Evolutionary conservation across 129 eudicot species (phyloP).

Genomic region (Saposhnikovia divaricata): DNA sequence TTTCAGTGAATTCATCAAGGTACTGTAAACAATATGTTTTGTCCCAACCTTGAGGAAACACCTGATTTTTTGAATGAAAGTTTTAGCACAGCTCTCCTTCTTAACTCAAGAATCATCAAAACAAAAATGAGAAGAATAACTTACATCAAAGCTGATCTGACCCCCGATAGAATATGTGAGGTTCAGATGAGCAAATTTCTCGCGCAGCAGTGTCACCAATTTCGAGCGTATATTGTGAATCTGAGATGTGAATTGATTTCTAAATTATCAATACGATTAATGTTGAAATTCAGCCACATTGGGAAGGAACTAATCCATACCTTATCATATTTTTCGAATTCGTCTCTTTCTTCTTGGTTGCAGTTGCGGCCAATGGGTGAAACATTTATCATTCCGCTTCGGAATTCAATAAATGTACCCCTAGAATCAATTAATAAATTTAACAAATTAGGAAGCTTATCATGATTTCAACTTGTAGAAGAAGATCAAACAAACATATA

Average conservation of each 20-base stretch:
- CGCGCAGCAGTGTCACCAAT: conserved; percentile 78
- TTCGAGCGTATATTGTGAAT: conserved; percentile 68
- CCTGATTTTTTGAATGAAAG: conserved; percentile 34
- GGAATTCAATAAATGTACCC: conserved; percentile 95
- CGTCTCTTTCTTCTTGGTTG: conserved; percentile 96
- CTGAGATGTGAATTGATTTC: conserved; percentile 29
- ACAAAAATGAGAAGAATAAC: conserved; percentile 15
- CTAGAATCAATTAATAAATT: conserved; percentile 18
- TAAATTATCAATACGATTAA: background rate
- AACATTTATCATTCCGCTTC: conserved; percentile 95
- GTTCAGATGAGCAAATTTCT: conserved; percentile 78
- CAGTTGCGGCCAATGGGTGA: conserved; percentile 98
- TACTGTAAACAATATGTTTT: conserved; percentile 91
- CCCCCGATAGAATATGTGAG: conserved; percentile 93
- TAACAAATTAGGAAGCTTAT: conserved; percentile 13
- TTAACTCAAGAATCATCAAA: conserved; percentile 6
- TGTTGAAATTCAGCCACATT: background rate
- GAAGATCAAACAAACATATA: background rate
- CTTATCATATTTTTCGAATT: conserved; percentile 91
- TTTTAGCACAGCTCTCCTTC: background rate
- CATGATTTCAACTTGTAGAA: background rate
- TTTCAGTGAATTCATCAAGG: conserved; percentile 70
- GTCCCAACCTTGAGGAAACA: conserved; percentile 98
- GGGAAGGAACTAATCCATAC: conserved; percentile 29
- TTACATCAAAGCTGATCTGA: conserved; percentile 96